A percentile compares a stretch with the other conserved stretches of the same genome.
Evolutionary conservation across 129 eudicot genomes (phyloP).

Genomic region (Ambrosia trifida): DNA sequence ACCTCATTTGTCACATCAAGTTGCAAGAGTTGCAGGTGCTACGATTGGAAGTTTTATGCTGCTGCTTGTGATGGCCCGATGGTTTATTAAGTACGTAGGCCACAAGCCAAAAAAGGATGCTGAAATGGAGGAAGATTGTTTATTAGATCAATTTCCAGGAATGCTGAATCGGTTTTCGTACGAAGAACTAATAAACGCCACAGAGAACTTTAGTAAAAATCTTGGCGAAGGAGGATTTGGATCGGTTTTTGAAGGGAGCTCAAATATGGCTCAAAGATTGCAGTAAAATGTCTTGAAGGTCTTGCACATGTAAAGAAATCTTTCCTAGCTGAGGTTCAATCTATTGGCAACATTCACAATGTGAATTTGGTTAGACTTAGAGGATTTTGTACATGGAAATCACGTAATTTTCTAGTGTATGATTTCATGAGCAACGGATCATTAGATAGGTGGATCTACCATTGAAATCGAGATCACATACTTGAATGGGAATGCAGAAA

Average conservation of each 20-base stretch:
- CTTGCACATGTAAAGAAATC: background rate
- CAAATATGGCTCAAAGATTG: background rate
- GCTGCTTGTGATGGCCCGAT: background rate
- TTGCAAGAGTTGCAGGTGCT: background rate
- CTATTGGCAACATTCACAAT: background rate
- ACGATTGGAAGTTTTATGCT: background rate
- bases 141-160: slow-evolving; percentile 6
- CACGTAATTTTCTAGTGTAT: background rate
- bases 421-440: background rate
- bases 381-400: background rate
- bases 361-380: background rate
- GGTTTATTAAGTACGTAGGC: background rate
- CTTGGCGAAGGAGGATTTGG: slow-evolving; percentile 5
- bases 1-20: background rate
- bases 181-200: background rate
- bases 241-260: background rate
- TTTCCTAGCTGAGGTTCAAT: background rate
- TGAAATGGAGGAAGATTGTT: background rate
- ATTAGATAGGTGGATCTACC: background rate
- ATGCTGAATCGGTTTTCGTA: background rate
- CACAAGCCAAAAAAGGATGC: background rate
- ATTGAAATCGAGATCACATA: background rate
- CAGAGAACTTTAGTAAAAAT: background rate
- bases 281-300: slow-evolving; percentile 6
- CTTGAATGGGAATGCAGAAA: background rate